Percentiles rank a stretch among this genome's conserved stretches.
Conservation (phyloP, 2,329 filamentous ascomycete genomes). For the Sporothrix brasiliensis region DNA sequence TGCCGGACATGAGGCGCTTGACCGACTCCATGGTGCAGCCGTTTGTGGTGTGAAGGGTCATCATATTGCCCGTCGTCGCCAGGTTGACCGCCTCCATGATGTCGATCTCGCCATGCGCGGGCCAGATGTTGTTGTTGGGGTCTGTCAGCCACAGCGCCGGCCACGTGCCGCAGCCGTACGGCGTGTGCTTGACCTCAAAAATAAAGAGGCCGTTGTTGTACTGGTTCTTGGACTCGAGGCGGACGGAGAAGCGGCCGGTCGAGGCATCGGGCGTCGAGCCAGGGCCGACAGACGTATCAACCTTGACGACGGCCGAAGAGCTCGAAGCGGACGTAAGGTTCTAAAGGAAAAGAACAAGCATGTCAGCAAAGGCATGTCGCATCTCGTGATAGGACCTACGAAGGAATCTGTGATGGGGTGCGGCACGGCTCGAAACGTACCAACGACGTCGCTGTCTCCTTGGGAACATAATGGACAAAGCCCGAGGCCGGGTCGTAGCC, state of each 20-base stretch:
- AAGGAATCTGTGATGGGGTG: too few species aligned
- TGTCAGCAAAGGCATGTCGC: not conserved
- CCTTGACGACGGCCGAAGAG: conserved; percentile 58
- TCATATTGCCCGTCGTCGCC: conserved; percentile 55
- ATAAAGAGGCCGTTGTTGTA: conserved; percentile 68
- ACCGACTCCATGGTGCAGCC: conserved; percentile 57
- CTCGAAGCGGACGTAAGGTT: conserved; percentile 65
- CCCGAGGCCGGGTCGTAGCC: conserved; percentile 56
- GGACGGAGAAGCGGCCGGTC: conserved; percentile 65
- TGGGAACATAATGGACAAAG: conserved; percentile 58
- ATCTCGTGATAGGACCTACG: not conserved
- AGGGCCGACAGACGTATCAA: conserved; percentile 62
- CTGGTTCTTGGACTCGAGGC: conserved; percentile 61
- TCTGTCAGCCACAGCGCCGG: conserved; percentile 69
- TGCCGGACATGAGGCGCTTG: conserved; percentile 57
- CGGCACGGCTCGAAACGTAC: conserved; percentile 40
- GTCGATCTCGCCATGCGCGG: conserved; percentile 50
- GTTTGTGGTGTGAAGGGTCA: conserved; percentile 61
- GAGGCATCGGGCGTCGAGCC: conserved; percentile 53
- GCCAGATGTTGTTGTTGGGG: conserved; percentile 53
- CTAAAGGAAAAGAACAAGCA: conserved; percentile 39
- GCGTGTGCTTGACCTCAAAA: conserved; percentile 66
- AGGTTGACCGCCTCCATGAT: conserved; percentile 51
- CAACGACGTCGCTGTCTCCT: conserved; percentile 46
- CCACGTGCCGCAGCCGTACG: conserved; percentile 66